Percentiles rank a stretch among this genome's conserved stretches.
phyloP scores from a whole-genome alignment of 768 basidiomycete genomes.

The Dentipellis fragilis region DNA sequence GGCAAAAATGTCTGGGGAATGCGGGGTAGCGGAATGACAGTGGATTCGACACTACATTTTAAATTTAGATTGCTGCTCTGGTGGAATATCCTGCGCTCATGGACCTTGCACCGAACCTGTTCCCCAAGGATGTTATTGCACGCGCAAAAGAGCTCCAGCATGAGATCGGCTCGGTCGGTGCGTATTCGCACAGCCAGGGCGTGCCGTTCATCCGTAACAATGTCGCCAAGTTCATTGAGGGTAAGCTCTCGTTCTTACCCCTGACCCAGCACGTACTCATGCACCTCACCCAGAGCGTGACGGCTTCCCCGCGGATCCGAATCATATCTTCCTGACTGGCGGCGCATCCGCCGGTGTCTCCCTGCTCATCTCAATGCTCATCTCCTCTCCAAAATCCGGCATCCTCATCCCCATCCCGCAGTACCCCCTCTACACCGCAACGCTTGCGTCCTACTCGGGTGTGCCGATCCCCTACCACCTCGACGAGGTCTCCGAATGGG shows the following conservation, averaged over 20 bases:
- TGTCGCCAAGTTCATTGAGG: slow-evolving; percentile 83
- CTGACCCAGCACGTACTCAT: not conserved
- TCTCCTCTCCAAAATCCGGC: slow-evolving; percentile 55
- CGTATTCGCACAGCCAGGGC: slow-evolving; percentile 94
- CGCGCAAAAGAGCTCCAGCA: slow-evolving; percentile 72
- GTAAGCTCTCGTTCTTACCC: slow-evolving; percentile 34
- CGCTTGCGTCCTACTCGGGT: slow-evolving; percentile 81
- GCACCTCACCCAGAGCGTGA: slow-evolving; percentile 81
- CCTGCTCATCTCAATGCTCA: slow-evolving; percentile 71
- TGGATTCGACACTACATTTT: not conserved
- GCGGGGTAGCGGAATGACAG: not conserved
- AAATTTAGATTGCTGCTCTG: slow-evolving; percentile 68
- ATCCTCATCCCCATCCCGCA: slow-evolving; percentile 96
- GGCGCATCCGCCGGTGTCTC: slow-evolving; percentile 95
- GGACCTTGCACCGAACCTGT: slow-evolving; percentile 63
- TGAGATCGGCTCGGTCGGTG: slow-evolving; percentile 89
- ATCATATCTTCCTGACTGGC: slow-evolving; percentile 87
- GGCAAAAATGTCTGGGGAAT: not conserved
- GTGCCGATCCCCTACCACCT: slow-evolving; percentile 81
- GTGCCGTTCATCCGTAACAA: slow-evolving; percentile 79
- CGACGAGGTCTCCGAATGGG: slow-evolving; percentile 75
- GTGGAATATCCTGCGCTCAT: slow-evolving; percentile 87
- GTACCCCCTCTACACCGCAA: slow-evolving; percentile 95
- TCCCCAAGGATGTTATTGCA: slow-evolving; percentile 77
- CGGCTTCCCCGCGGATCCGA: slow-evolving; percentile 73